phyloP scores from a whole-genome alignment of 208 protist species.

The Blastocrithidia nonstop region DNA sequence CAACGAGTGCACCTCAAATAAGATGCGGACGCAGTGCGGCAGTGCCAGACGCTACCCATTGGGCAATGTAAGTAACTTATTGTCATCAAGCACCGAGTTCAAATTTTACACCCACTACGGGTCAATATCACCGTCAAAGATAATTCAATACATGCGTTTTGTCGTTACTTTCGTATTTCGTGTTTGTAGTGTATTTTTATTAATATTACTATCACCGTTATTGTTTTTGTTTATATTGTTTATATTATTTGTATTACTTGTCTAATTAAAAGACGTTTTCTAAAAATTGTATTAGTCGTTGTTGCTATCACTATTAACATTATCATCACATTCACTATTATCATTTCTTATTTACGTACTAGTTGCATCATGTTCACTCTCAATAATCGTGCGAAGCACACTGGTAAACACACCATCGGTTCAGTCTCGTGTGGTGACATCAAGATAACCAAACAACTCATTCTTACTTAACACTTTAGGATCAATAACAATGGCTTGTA shows the following conservation, averaged over 20 bases:
- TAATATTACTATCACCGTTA: neutral
- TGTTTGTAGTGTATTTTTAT: neutral
- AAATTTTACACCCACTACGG: conserved; percentile 99
- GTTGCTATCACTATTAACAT: no score
- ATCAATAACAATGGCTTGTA: conserved; percentile 93
- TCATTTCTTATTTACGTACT: neutral
- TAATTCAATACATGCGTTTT: conserved; percentile 92
- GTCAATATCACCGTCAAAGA: conserved; percentile 98
- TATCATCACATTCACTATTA: neutral
- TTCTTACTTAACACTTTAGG: conserved; percentile 98
- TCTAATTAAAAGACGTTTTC: no score
- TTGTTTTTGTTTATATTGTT: conserved; percentile 1
- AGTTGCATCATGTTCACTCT: conserved; percentile 57
- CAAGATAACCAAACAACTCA: conserved; percentile 96
- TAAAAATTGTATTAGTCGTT: neutral
- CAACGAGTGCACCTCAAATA: conserved; percentile 98
- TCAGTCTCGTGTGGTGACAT: conserved; percentile 98
- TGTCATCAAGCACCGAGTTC: conserved; percentile 99
- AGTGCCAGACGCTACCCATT: conserved; percentile 97
- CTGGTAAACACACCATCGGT: conserved; percentile 98
- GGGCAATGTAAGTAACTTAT: conserved; percentile 97
- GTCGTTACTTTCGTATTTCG: neutral
- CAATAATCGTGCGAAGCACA: conserved; percentile 93
- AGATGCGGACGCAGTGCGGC: conserved; percentile 92
- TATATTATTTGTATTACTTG: neutral